Evolutionary conservation across 1,139 yeast genomes (phyloP), one percentile per base, ranked within the genome.

Genomic region (Saccharomycopsis phalli): DNA sequence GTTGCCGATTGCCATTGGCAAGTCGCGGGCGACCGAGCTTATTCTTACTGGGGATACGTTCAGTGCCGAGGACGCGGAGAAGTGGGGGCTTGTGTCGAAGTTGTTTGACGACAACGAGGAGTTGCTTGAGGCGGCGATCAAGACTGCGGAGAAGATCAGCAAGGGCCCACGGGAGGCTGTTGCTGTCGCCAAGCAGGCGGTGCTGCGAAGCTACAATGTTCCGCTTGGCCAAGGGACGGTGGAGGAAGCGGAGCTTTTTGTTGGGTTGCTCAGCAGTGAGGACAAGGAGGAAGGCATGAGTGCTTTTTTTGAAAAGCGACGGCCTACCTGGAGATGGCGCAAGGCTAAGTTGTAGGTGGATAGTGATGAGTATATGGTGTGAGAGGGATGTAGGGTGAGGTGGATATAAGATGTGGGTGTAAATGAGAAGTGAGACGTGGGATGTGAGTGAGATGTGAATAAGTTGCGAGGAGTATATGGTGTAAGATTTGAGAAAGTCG

Each of bases 281-380:
- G 75, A 69, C 49, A 74, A 69, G 49, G 57, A 56, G 51, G 75
- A 69, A 52, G 75, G 75, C 19, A 69, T 69, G 74, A 47, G 57
- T 27, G 75, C 75, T 4, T 70, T 69, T 51, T 58, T 62, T 22
- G 71, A 65, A 51, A 68, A 68, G 58, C 59, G 74, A 45, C 57
- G 55, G 51, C 60, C 74, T 3, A 51, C 53, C 4, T 69, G 63
- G 53, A 54, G 51, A 27, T 42, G 45, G 45, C 28, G n/a, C 21
- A 38, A 30, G 36, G 37, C 13, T 6, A 22, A 22, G 25, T 22
- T 22, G 25, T 22, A 22, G 25, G 25, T 6, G 25, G 10, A 10
- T 22, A n/a, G n/a, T n/a, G n/a, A n/a, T n/a, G n/a, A n/a, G n/a
- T n/a, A 22, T 22, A 22, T 22, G 25, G 10, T 10, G 6, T 22